Evolutionary conservation across 2,329 filamentous ascomycete species (phyloP), one percentile per base, ranked within the genome.

Genomic region (Aspergillus piperis): DNA sequence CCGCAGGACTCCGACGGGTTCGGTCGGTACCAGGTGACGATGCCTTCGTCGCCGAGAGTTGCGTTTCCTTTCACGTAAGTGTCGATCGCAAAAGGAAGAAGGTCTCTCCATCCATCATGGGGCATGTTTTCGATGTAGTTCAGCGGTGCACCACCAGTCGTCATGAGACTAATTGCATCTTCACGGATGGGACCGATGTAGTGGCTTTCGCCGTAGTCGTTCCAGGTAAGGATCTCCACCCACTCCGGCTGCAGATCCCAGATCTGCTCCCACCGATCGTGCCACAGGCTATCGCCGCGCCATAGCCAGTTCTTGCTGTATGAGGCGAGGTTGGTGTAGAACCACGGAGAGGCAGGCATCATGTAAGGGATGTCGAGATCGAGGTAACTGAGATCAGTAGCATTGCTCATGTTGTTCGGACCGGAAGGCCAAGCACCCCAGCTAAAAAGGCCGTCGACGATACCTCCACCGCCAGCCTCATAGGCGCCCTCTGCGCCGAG

Each of bases 131-230:
- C 23, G 7, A 38, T 21, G 3, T 54, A 54, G 4, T 54, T 54
- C 2, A 39, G 15, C 2, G 51, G 36, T 3, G 51, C 51, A n/a
- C 17, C 27, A 2, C 51, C 51, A 1, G 6, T 42, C 13, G 10
- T n/a, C 19, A 54, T 23, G 2, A 36, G 7, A 10, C n/a, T 13
- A 8, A 27, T 8, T 5, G 51, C 36, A 7, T 39, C 17, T 17
- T 54, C 44, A 1, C 44, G 30, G 2, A 54, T 27, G 0, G 81
- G 83, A 0, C 81, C 82, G 11, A 84, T 76, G 66, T 86, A 84
- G 67, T 86, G 83, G 3, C 79, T 81, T 64, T 85, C 83, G 27
- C 83, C 83, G 51, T 81, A 85, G 67, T 86, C 79, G 39, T 81
- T 81, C 79, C 78, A 81, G 1, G 78, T 78, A 3, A 81, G 68